Conservation (phyloP, 208 protist genomes). For the Leishmania turanica region DNA sequence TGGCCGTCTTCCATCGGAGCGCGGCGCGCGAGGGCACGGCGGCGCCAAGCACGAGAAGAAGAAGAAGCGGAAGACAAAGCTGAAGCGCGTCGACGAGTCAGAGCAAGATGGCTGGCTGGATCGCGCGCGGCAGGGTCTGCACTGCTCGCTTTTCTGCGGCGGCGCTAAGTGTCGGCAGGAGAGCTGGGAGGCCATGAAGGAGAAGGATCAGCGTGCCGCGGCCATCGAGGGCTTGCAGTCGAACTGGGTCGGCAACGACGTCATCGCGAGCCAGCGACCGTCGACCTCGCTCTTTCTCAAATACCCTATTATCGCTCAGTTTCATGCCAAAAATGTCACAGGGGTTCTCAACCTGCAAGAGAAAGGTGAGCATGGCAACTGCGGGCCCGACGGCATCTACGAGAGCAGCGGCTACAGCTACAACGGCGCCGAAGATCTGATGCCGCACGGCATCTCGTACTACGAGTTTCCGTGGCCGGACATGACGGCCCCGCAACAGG, state of each 20-base stretch:
- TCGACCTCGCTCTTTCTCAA: constrained; percentile 89
- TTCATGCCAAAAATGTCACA: constrained; percentile 74
- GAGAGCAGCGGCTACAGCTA: constrained; percentile 90
- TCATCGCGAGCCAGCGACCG: constrained; percentile 89
- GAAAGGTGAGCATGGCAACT: constrained; percentile 92
- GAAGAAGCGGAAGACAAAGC: constrained; percentile 40
- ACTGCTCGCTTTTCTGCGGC: constrained; percentile 86
- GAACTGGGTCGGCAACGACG: constrained; percentile 84
- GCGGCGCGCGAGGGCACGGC: constrained; percentile 13
- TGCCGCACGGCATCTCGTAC: constrained; percentile 86
- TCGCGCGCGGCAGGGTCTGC: constrained; percentile 65
- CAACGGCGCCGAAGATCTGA: constrained; percentile 84
- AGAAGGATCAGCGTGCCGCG: constrained; percentile 43
- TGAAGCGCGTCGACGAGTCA: constrained; percentile 69
- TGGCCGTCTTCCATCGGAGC: constrained; percentile 44
- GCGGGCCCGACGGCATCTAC: constrained; percentile 88
- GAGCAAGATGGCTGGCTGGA: constrained; percentile 78
- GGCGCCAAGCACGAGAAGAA: constrained; percentile 23
- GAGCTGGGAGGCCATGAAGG: constrained; percentile 69
- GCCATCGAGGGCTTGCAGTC: constrained; percentile 90
- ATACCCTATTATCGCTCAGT: constrained; percentile 85
- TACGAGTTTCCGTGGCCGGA: constrained; percentile 93
- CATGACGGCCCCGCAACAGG: constrained; percentile 89
- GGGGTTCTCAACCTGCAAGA: constrained; percentile 92
- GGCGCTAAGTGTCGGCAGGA: constrained; percentile 84